A percentile compares a stretch with the other conserved stretches of the same genome.
Conservation (phyloP, 2,329 filamentous ascomycete species). For the Stachybotrys elegans region DNA sequence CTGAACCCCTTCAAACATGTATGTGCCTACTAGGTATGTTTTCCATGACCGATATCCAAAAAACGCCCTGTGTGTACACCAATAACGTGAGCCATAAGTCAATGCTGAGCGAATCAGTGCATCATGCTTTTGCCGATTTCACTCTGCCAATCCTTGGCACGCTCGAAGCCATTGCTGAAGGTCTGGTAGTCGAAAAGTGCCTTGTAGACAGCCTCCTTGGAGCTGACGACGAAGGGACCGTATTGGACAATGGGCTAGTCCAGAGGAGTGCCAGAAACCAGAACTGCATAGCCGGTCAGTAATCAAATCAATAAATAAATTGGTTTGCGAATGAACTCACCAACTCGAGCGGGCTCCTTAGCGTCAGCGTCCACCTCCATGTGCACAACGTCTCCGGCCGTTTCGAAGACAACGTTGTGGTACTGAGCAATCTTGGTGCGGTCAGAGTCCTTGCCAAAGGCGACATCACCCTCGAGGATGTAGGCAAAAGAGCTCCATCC, state of each 20-base stretch:
- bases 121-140: constrained; percentile 80
- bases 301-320: neutral
- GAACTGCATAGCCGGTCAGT: constrained; percentile 34
- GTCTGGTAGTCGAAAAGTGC: constrained; percentile 72
- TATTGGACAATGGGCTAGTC: constrained; percentile 81
- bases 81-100: no score
- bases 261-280: constrained; percentile 74
- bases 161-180: constrained; percentile 72
- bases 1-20: no score
- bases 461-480: constrained; percentile 67
- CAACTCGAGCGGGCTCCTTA: constrained; percentile 49
- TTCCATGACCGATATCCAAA: no score
- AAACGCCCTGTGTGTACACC: no score
- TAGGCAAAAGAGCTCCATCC: constrained; percentile 93
- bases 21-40: no score
- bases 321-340: constrained; percentile 14
- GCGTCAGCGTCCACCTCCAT: constrained; percentile 64
- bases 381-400: constrained; percentile 69
- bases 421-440: constrained; percentile 59
- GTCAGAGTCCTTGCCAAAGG: constrained; percentile 51
- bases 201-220: constrained; percentile 67
- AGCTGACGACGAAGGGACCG: constrained; percentile 76
- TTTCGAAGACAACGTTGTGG: constrained; percentile 86
- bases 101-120: constrained; percentile 21
- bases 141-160: constrained; percentile 72